These are phyloP conservation scores for Hypericum androsaemum DNA, from an alignment of 345 rosid species.

Conservation along the genomic window DNA sequence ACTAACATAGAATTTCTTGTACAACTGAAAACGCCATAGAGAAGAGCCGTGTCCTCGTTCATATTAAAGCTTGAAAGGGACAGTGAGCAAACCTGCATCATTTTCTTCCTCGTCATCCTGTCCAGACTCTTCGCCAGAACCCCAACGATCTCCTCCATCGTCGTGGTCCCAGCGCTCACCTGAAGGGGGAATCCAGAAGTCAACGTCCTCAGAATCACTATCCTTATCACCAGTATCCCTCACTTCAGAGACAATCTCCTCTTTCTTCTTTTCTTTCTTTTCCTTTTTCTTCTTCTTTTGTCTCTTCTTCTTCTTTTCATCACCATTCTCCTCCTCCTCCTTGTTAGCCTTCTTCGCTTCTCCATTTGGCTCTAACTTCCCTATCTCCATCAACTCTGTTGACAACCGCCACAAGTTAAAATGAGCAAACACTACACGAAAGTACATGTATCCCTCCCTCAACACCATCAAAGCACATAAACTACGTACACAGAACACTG, in stretches of 20 bases:
- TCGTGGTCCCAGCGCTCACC: slow-evolving; percentile 83
- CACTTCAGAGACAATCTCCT: slow-evolving; percentile 36
- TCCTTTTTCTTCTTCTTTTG: slow-evolving; percentile 23
- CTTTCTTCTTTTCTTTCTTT: slow-evolving; percentile 27
- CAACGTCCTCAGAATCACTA: slow-evolving; percentile 48
- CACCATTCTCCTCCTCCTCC: slow-evolving; percentile 10
- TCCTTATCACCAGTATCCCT: slow-evolving; percentile 30
- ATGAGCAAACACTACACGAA: neutral
- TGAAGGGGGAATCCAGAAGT: slow-evolving; percentile 79
- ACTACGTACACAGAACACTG: neutral
- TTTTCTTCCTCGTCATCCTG: slow-evolving; percentile 34
- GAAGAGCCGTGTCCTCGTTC: neutral
- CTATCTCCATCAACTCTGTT: slow-evolving; percentile 57
- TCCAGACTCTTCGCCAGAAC: slow-evolving; percentile 45
- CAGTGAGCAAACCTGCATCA: slow-evolving; percentile 29
- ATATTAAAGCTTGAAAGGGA: neutral
- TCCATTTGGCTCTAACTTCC: slow-evolving; percentile 23
- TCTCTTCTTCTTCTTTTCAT: slow-evolving; percentile 22
- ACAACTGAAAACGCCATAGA: neutral
- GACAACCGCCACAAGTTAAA: slow-evolving; percentile 13
- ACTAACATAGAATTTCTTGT: too few relatives aligned
- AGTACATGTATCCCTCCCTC: neutral
- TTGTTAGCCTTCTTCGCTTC: slow-evolving; percentile 16
- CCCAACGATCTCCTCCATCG: slow-evolving; percentile 55
- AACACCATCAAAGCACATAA: neutral